Base-by-base conservation (phyloP, 2,329 filamentous ascomycete genomes). In the Trichoderma sp. region DNA sequence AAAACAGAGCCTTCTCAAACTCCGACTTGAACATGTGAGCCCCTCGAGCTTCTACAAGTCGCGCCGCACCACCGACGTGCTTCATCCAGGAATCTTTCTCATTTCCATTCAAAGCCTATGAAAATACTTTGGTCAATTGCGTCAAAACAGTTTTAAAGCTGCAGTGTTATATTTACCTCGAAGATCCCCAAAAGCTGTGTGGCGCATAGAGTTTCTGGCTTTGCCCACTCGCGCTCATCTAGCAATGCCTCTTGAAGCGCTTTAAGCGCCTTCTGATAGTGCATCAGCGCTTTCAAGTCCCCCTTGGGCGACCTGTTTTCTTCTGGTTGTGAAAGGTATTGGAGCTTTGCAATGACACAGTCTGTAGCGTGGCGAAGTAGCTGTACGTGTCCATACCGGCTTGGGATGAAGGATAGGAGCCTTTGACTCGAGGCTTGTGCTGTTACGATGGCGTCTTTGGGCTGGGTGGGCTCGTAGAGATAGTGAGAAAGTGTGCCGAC, bases 241-340 rank as follows among this genome's bases (percentile, higher is more conserved):
- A 66, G 37, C 10, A 66, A 49, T 24, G 63, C 53, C 40, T 66
- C 27, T 21, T 66, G 63, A 4, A 66, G 53, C 52, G 52, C 53
- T n/a, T 58, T 24, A n/a, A 66, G 53, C 35, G 63, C 63, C n/a
- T 58, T 66, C 5, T 66, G 63, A 35, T 66, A 66, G 37, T 66
- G 53, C 52, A 58, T 49, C 37, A 66, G 29, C 35, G 63, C 53
- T 29, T 57, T 66, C 11, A 66, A 3, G 27, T 66, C 63, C 13
- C 29, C 55, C 6, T 58, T 66, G 14, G 35, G 27, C 1, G 52
- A 56, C n/a, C 63, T 66, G n/a, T 66, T 29, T 35, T 66, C 63
- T n/a, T 33, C 63, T n/a, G 37, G 63, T 27, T 58, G 63, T 3
- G 63, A 66, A 47, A 35, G n/a, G 1, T 49, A 66, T 13, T 57